Percentiles rank a stretch among this genome's conserved stretches.
Conservation (phyloP, 2,329 filamentous ascomycete genomes). For the Aureobasidium leucospermi region DNA sequence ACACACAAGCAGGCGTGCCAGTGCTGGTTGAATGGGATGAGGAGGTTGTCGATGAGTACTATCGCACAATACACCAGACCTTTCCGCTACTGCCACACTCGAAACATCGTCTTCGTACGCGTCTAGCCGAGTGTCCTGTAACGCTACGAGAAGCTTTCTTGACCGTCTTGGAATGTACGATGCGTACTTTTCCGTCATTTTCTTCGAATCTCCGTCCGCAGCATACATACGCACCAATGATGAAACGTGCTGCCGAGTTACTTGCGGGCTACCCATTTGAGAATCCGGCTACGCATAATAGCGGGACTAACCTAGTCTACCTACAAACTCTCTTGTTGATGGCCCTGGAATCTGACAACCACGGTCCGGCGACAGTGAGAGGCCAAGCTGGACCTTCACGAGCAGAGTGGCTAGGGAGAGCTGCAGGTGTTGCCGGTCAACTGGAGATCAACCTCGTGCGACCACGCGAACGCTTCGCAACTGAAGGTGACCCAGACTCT, state of each 20-base stretch:
- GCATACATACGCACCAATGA: conserved; percentile 28
- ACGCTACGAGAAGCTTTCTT: conserved; percentile 57
- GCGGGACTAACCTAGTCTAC: conserved; percentile 46
- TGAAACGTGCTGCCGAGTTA: conserved; percentile 37
- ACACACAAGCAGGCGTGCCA: conserved; percentile 18
- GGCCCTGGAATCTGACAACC: conserved; percentile 57
- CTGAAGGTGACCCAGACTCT: conserved; percentile 49
- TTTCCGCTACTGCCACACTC: conserved; percentile 59
- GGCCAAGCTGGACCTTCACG: conserved; percentile 43
- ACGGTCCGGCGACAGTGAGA: conserved; percentile 39
- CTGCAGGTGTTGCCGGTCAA: conserved; percentile 58
- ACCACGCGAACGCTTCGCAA: conserved; percentile 33
- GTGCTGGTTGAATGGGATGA: conserved; percentile 40
- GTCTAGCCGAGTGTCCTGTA: conserved; percentile 50
- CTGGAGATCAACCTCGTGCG: conserved; percentile 52
- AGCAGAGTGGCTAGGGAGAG: conserved; percentile 54
- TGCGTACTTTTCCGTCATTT: conserved; percentile 44
- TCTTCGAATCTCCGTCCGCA: conserved; percentile 31
- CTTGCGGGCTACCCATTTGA: conserved; percentile 40
- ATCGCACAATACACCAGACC: conserved; percentile 56
- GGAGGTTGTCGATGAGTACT: conserved; percentile 45
- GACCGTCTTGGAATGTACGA: conserved; percentile 53
- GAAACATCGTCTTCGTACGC: conserved; percentile 48
- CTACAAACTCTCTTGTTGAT: conserved; percentile 61
- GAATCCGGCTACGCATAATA: conserved; percentile 32